Percentiles rank a stretch among this genome's conserved stretches.
Conservation (phyloP, 495 filamentous ascomycete genomes). For the Pseudotulostoma volvatum region DNA sequence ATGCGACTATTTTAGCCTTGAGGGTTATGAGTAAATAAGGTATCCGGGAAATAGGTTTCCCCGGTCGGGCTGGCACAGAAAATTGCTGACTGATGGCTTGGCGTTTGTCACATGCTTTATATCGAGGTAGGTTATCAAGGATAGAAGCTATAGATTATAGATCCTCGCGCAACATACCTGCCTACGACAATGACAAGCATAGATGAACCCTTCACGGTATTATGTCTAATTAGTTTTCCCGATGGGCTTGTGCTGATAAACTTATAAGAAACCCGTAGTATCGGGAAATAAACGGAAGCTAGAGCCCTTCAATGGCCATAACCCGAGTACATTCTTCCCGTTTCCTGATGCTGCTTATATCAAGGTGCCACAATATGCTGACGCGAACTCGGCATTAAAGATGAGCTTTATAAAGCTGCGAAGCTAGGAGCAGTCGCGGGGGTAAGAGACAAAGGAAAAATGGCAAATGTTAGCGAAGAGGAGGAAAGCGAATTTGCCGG, state of each 20-base stretch:
- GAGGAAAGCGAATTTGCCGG: constrained; percentile 53
- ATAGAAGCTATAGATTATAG: no score
- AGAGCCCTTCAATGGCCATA: constrained; percentile 38
- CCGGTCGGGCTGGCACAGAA: no score
- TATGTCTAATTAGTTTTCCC: no score
- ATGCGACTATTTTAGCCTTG: no score
- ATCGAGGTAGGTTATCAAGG: no score
- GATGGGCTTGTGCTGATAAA: not conserved
- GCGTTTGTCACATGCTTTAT: no score
- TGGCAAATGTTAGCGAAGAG: constrained; percentile 41
- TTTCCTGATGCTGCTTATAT: no score
- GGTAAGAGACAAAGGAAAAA: constrained; percentile 41
- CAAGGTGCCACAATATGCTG: not conserved
- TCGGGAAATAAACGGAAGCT: constrained; percentile 57
- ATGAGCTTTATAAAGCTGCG: constrained; percentile 73
- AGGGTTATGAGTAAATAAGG: no score
- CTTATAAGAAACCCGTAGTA: constrained; percentile 25
- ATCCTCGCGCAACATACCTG: no score
- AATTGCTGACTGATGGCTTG: no score
- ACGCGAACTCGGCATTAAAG: constrained; percentile 20
- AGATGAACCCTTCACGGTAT: constrained; percentile 74
- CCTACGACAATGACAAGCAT: constrained; percentile 76
- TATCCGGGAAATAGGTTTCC: no score
- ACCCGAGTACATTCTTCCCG: constrained; percentile 1
- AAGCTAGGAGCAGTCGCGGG: constrained; percentile 49